Evolutionary conservation across 495 filamentous ascomycete genomes (phyloP).

Genomic region (Talaromyces liani): DNA sequence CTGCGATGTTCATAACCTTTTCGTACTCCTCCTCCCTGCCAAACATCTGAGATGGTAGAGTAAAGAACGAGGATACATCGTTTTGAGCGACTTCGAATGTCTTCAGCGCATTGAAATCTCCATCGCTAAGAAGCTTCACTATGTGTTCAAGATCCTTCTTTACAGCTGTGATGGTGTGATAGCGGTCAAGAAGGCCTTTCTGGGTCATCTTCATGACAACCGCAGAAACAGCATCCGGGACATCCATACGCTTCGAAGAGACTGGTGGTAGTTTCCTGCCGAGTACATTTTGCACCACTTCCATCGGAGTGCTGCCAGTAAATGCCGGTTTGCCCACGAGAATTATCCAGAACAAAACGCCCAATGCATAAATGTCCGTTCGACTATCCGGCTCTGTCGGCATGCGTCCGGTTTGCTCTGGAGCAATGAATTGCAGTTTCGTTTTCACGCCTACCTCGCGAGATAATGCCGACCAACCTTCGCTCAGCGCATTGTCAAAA

Average conservation of each 20-base stretch:
- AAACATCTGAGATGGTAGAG: conserved; percentile 70
- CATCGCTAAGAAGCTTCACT: conserved; percentile 62
- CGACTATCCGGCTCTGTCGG: conserved; percentile 81
- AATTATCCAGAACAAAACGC: conserved; percentile 80
- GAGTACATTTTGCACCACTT: conserved; percentile 82
- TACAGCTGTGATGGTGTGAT: conserved; percentile 75
- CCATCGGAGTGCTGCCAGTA: conserved; percentile 67
- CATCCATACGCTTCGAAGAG: conserved; percentile 64
- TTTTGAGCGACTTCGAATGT: conserved; percentile 65
- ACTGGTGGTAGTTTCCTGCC: conserved; percentile 66
- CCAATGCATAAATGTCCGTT: conserved; percentile 85
- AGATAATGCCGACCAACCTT: conserved; percentile 75
- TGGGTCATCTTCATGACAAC: conserved; percentile 88
- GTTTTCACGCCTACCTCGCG: conserved; percentile 73
- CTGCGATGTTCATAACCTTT: conserved; percentile 62
- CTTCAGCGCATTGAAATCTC: conserved; percentile 59
- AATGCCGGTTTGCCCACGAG: conserved; percentile 72
- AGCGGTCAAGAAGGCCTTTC: conserved; percentile 75
- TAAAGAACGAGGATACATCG: conserved; percentile 82
- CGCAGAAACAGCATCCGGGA: conserved; percentile 69
- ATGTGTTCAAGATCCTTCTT: conserved; percentile 67
- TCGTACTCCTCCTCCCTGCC: conserved; percentile 66
- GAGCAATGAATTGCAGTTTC: conserved; percentile 81
- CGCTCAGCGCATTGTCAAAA: conserved; percentile 81
- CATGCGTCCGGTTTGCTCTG: conserved; percentile 87